Conservation (phyloP, 1,139 yeast genomes). For the Diutina neorugosa region DNA sequence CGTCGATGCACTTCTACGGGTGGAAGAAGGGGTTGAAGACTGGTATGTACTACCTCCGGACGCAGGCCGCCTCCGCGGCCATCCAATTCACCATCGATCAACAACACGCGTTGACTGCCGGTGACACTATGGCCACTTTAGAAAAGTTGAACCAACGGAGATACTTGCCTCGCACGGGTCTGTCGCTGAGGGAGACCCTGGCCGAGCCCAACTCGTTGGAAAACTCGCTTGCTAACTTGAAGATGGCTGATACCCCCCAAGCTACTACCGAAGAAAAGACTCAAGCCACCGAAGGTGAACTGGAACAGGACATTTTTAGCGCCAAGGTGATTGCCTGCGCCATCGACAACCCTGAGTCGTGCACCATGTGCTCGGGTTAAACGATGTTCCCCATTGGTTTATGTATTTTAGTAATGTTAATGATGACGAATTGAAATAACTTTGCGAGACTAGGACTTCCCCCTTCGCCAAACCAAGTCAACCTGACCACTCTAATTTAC, state of each 20-base stretch:
- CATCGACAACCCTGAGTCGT: conserved; percentile 89
- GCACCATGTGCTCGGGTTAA: conserved; percentile 98
- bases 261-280: conserved; percentile 10
- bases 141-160: conserved; percentile 44
- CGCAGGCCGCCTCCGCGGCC: conserved; percentile 91
- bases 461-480: no score
- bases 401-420: conserved; percentile 2
- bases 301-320: conserved; percentile 66
- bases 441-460: no score
- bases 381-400: not conserved
- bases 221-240: conserved; percentile 34
- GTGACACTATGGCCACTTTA: conserved; percentile 38
- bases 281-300: conserved; percentile 10
- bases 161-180: conserved; percentile 25
- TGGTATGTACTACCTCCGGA: conserved; percentile 93
- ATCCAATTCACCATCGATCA: conserved; percentile 81
- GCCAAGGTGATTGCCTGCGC: conserved; percentile 95
- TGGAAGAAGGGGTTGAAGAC: conserved; percentile 97
- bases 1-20: conserved; percentile 96
- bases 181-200: not conserved
- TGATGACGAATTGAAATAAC: not conserved
- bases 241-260: conserved; percentile 14
- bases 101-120: conserved; percentile 38
- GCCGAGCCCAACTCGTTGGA: conserved; percentile 41
- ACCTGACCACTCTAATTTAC: no score